A percentile compares a stretch with the other conserved stretches of the same genome.
Evolutionary conservation across 768 basidiomycete genomes (phyloP).

Genomic region (Agaricus blazei): DNA sequence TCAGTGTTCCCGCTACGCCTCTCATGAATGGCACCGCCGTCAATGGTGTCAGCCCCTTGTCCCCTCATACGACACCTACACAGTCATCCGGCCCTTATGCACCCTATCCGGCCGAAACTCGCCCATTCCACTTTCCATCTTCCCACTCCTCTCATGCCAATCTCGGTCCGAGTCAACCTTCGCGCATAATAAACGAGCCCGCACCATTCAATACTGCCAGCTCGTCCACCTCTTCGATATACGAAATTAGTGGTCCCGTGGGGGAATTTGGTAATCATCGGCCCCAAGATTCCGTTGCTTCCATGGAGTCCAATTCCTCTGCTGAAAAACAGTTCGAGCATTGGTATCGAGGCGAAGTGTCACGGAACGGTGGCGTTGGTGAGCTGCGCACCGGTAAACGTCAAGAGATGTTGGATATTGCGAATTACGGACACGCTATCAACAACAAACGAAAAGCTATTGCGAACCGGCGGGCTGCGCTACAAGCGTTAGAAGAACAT

Average conservation of each 20-base stretch:
- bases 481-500: slow-evolving; percentile 21
- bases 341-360: slow-evolving; percentile 86
- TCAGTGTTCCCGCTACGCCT: background rate
- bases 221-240: slow-evolving; percentile 35
- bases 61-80: slow-evolving; percentile 12
- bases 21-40: slow-evolving; percentile 2
- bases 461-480: slow-evolving; percentile 17
- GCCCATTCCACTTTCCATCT: slow-evolving; percentile 11
- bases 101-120: background rate
- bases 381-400: slow-evolving; percentile 70
- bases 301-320: slow-evolving; percentile 49
- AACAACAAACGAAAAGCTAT: slow-evolving; percentile 24
- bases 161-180: slow-evolving; percentile 22
- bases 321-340: slow-evolving; percentile 84
- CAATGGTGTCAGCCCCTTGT: slow-evolving; percentile 17
- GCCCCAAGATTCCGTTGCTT: slow-evolving; percentile 31
- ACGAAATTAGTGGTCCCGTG: slow-evolving; percentile 12
- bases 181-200: slow-evolving; percentile 57
- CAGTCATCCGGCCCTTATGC: slow-evolving; percentile 19
- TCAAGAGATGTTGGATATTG: slow-evolving; percentile 85
- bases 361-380: slow-evolving; percentile 85
- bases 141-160: slow-evolving; percentile 27
- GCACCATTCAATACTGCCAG: slow-evolving; percentile 53
- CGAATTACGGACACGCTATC: slow-evolving; percentile 72
- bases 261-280: slow-evolving; percentile 8